Base-by-base conservation (phyloP, 306 rosid genomes). In the Abrus pulchellus region DNA sequence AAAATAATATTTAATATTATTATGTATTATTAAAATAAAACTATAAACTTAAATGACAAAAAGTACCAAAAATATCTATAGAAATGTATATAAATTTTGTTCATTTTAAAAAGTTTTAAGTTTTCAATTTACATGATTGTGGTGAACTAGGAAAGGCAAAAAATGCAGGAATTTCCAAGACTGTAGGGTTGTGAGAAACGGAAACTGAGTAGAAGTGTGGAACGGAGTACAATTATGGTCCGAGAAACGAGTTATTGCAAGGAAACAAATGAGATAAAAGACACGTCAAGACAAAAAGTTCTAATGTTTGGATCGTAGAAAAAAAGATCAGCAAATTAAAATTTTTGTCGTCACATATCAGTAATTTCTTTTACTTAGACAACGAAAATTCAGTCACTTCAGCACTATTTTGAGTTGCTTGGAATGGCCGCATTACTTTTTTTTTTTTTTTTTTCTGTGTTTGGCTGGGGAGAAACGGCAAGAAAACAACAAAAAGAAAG, bases 211-310 rank as follows among this genome's bases (percentile, higher is more conserved):
- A 62, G 8, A 68, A 77, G 50, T n/a, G 47, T 27, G 53, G 44
- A 56, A 5, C 4, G 29, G 44, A 56, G 28, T 44, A 29, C 75
- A 67, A 14, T 38, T 57, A 49, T 62, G 77, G 50, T 7, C 43
- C 28, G 45, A 30, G 10, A 52, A 61, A 44, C 47, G 9, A 77
- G 28, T 71, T 36, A 71, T 5, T 54, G 56, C 70, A 63, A 72
- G 14, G 27, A 55, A 71, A 77, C 74, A 71, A 83, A 71, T 0
- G 8, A 32, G 14, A 43, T 52, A 13, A 63, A 27, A n/a, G 27
- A 45, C 28, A 67, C 70, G 78, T 61, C 76, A 55, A 43, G 61
- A 67, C 72, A 61, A 83, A 44, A 62, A 43, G 14, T 68, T 30
- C 12, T 12, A 30, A 43, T 45, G 47, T 27, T 56, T 45, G 49